These are phyloP conservation scores for Fimicolochytrium jonesii DNA, from an alignment of 192 early-diverging fungal species.

Conservation along the genomic window DNA sequence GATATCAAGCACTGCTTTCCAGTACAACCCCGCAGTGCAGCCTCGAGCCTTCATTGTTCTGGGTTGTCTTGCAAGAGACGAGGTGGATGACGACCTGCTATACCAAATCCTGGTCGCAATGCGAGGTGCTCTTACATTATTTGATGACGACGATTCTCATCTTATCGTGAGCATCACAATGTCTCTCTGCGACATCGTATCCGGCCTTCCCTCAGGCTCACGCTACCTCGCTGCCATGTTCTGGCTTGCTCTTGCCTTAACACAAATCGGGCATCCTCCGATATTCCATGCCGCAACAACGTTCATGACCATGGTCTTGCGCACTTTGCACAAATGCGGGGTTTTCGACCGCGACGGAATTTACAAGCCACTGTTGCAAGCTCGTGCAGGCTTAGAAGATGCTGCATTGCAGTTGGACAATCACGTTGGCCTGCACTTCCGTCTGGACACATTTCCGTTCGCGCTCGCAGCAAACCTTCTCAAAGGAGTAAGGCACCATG, in stretches of 20 bases:
- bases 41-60: slow-evolving; percentile 89
- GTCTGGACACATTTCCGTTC: slow-evolving; percentile 74
- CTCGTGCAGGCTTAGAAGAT: slow-evolving; percentile 67
- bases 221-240: slow-evolving; percentile 81
- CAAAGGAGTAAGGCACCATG: slow-evolving; percentile 75
- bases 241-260: slow-evolving; percentile 84
- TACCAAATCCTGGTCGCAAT: slow-evolving; percentile 90
- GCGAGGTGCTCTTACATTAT: slow-evolving; percentile 77
- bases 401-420: slow-evolving; percentile 69
- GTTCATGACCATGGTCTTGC: slow-evolving; percentile 67
- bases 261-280: slow-evolving; percentile 80
- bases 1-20: slow-evolving; percentile 88
- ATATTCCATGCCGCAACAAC: slow-evolving; percentile 71
- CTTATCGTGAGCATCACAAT: slow-evolving; percentile 84
- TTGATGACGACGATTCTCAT: slow-evolving; percentile 75
- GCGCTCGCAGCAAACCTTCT: slow-evolving; percentile 76
- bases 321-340: slow-evolving; percentile 69
- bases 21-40: slow-evolving; percentile 90
- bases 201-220: slow-evolving; percentile 75
- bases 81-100: slow-evolving; percentile 88
- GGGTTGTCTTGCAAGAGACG: slow-evolving; percentile 82
- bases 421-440: slow-evolving; percentile 75
- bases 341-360: slow-evolving; percentile 66
- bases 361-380: slow-evolving; percentile 66
- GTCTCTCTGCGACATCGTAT: slow-evolving; percentile 74